These are phyloP conservation scores for Pyrus communis DNA, from an alignment of 306 rosid species.

Conservation along the genomic window DNA sequence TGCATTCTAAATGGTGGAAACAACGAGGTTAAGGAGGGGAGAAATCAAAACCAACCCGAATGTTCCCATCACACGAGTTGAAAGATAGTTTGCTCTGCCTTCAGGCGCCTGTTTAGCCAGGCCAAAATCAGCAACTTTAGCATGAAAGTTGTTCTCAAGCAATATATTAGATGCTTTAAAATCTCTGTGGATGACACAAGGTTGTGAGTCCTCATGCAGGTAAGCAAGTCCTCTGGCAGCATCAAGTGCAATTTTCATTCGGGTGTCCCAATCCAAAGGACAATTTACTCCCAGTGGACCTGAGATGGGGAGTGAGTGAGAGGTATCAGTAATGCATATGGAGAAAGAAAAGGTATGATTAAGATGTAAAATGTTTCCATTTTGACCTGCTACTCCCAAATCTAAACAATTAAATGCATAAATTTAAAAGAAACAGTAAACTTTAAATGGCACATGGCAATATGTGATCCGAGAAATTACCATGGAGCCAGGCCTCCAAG, in stretches of 20 bases:
- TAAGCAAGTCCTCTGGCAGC: conserved; percentile 97
- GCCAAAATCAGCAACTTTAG: conserved; percentile 98
- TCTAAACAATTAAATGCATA: not conserved
- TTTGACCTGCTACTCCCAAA: not conserved
- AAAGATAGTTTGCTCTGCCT: conserved; percentile 79
- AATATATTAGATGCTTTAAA: conserved; percentile 95
- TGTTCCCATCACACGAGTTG: conserved; percentile 99
- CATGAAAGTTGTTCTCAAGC: conserved; percentile 85
- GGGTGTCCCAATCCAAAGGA: conserved; percentile 94
- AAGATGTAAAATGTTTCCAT: not conserved
- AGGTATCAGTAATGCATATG: not conserved
- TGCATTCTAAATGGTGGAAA: conserved; percentile 10
- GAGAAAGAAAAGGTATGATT: not conserved
- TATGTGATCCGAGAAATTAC: conserved; percentile 33
- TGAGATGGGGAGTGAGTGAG: conserved; percentile 21
- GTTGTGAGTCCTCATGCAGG: conserved; percentile 95
- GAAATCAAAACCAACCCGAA: conserved; percentile 68
- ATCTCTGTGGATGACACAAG: conserved; percentile 93
- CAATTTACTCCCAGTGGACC: conserved; percentile 92
- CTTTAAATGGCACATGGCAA: not conserved
- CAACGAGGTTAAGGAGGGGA: conserved; percentile 1
- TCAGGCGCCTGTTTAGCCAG: conserved; percentile 97
- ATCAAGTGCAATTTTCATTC: conserved; percentile 97
- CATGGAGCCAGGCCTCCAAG: conserved; percentile 99
- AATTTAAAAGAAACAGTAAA: conserved; percentile 1